A percentile compares a stretch with the other conserved stretches of the same genome.
These are phyloP conservation scores for Canavalia gladiata DNA, from an alignment of 306 rosid species.

Conservation along the genomic window DNA sequence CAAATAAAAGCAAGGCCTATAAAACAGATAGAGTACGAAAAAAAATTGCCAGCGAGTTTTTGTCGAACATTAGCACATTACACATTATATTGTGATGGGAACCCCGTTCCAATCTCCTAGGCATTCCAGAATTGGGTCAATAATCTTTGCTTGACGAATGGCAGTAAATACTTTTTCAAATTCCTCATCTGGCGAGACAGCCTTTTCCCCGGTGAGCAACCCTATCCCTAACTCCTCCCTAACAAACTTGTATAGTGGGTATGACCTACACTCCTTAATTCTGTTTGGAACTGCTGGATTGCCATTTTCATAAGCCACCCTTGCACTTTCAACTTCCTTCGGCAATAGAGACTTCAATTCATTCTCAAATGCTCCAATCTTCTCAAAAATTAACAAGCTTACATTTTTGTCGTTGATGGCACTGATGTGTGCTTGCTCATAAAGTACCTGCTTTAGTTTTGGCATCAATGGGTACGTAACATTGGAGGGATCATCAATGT, in stretches of 20 bases:
- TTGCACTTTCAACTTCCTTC: constrained; percentile 55
- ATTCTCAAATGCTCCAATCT: constrained; percentile 57
- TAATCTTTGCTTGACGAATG: constrained; percentile 54
- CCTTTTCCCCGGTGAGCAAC: constrained; percentile 60
- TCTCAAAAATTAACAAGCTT: constrained; percentile 48
- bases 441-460: constrained; percentile 59
- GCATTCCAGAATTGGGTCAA: constrained; percentile 60
- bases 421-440: constrained; percentile 52
- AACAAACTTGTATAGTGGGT: constrained; percentile 64
- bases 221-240: constrained; percentile 55
- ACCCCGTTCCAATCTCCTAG: constrained; percentile 55
- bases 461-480: constrained; percentile 50
- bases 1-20: constrained; percentile 4
- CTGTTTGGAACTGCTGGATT: constrained; percentile 52
- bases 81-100: constrained; percentile 46
- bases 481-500: constrained; percentile 59
- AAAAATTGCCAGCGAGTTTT: not conserved
- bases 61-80: not conserved
- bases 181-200: constrained; percentile 64
- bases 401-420: constrained; percentile 46
- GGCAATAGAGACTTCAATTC: constrained; percentile 52
- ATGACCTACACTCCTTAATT: constrained; percentile 62
- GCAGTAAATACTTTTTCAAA: constrained; percentile 67
- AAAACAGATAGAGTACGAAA: not conserved
- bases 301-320: constrained; percentile 55